Conservation (phyloP, 352 stramenopile genomes). For the Phytophthora sojae region DNA sequence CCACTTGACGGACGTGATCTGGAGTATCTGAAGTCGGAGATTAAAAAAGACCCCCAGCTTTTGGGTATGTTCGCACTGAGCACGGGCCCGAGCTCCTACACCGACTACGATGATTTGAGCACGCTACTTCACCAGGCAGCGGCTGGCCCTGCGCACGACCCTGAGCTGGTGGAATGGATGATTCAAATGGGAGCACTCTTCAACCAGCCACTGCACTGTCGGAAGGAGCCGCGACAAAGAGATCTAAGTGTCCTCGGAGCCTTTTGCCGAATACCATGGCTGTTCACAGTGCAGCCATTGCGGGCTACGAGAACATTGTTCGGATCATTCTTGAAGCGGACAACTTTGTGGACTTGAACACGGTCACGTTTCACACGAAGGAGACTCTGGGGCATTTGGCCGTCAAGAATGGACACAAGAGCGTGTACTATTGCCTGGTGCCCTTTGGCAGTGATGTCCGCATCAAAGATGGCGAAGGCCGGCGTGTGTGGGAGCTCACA, state of each 20-base stretch:
- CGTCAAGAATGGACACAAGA: conserved; percentile 24
- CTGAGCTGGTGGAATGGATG: conserved; percentile 42
- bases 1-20: conserved; percentile 1
- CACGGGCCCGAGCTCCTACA: neutral
- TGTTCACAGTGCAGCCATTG: conserved; percentile 25
- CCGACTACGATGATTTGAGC: conserved; percentile 5
- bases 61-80: conserved; percentile 8
- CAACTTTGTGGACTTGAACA: conserved; percentile 32
- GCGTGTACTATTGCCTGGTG: conserved; percentile 12
- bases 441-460: conserved; percentile 11
- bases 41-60: conserved; percentile 20
- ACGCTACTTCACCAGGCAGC: conserved; percentile 37
- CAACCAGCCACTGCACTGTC: conserved; percentile 18
- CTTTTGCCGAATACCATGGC: conserved; percentile 22
- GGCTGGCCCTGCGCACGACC: conserved; percentile 30
- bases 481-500: conserved; percentile 21
- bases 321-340: conserved; percentile 32
- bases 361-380: conserved; percentile 21
- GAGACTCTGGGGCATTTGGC: conserved; percentile 31
- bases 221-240: conserved; percentile 10
- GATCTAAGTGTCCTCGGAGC: neutral
- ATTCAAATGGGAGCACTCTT: conserved; percentile 34
- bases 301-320: conserved; percentile 25
- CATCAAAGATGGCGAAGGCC: conserved; percentile 10
- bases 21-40: conserved; percentile 6